phyloP scores from a whole-genome alignment of 768 basidiomycete genomes.

The Filobasidium floriforme region DNA sequence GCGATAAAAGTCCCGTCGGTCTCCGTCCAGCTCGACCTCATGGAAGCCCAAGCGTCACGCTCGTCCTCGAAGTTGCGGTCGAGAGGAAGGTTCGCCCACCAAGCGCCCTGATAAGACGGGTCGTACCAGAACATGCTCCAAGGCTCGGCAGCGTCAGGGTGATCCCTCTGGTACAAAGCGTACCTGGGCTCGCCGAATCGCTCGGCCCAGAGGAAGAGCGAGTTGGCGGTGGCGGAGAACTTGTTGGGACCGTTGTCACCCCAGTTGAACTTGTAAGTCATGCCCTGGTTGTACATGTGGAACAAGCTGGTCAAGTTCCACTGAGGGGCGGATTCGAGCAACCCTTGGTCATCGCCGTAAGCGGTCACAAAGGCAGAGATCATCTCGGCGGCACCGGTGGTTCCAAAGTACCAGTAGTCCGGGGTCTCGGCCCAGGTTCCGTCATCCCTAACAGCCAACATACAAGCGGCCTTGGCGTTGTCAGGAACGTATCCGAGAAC shows the following conservation, averaged over 20 bases:
- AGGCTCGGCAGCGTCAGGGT: slow-evolving; percentile 66
- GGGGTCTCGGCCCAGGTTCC: slow-evolving; percentile 91
- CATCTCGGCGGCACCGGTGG: slow-evolving; percentile 85
- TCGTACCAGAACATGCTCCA: slow-evolving; percentile 91
- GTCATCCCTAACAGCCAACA: slow-evolving; percentile 52
- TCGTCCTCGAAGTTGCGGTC: slow-evolving; percentile 71
- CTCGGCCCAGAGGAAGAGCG: slow-evolving; percentile 67
- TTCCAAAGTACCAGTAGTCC: slow-evolving; percentile 69
- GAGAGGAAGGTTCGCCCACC: slow-evolving; percentile 76
- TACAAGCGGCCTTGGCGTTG: slow-evolving; percentile 74
- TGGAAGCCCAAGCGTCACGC: slow-evolving; percentile 77
- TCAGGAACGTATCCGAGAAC: slow-evolving; percentile 62
- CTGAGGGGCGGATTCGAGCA: slow-evolving; percentile 64
- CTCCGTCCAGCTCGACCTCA: slow-evolving; percentile 90
- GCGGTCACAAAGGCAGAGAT: slow-evolving; percentile 70
- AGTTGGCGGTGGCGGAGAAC: slow-evolving; percentile 85
- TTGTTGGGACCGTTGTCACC: slow-evolving; percentile 86
- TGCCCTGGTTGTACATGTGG: slow-evolving; percentile 81
- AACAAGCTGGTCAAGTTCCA: slow-evolving; percentile 66
- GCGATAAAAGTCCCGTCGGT: slow-evolving; percentile 72
- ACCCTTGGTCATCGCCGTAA: slow-evolving; percentile 70
- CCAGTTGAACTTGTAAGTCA: slow-evolving; percentile 57
- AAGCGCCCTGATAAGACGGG: slow-evolving; percentile 70
- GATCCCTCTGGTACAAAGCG: slow-evolving; percentile 85
- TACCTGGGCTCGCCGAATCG: slow-evolving; percentile 65